Base-by-base conservation (phyloP, 495 filamentous ascomycete species). In the Aspergillus cavernicola region DNA sequence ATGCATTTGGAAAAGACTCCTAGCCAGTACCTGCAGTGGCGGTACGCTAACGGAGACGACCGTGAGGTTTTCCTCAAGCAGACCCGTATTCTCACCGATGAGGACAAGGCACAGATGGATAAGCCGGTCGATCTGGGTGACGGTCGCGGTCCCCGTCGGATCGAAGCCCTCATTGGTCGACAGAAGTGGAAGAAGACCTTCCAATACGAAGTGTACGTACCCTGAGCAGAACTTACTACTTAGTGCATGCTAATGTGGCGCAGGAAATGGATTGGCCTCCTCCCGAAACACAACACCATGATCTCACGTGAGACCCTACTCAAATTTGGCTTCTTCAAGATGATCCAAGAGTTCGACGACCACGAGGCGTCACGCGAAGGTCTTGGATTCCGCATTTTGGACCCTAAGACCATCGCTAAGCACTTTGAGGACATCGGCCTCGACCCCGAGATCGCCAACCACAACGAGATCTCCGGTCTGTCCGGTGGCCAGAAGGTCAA, bases 401-500 rank as follows among this genome's bases (percentile, higher is more conserved):
- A 93, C 60, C 92, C 93, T 19, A 88, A 90, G 62, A 84, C 92
- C 62, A 98, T 98, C 72, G 84, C 86, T 40, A 95, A 97, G 82
- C 93, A 98, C 71, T 98, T 98, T 60, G 92, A 97, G 66, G 95
- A 98, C 55, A 79, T 97, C 33, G 93, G 93, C 28, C 80, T 98
- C 37, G 93, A 97, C 66, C 92, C 93, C 2, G 93, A 98, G 61
- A 96, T 98, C 64, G 93, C 93, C 54, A 95, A 95, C 72, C 95
- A 98, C 81, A 98, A 96, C 69, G 84, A 96, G 70, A 98, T 98
- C 64, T 92, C 90, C 40, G 95, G 93, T 65, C 78, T 98, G 4
- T 97, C 92, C 5, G 93, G 93, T 72, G 93, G 93, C n/a, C 93
- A 98, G 67, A 98, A 98, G 73, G 93, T 98, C 72, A 98, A 98